Base-by-base conservation (phyloP, 306 rosid species). In the Corylus americana region DNA sequence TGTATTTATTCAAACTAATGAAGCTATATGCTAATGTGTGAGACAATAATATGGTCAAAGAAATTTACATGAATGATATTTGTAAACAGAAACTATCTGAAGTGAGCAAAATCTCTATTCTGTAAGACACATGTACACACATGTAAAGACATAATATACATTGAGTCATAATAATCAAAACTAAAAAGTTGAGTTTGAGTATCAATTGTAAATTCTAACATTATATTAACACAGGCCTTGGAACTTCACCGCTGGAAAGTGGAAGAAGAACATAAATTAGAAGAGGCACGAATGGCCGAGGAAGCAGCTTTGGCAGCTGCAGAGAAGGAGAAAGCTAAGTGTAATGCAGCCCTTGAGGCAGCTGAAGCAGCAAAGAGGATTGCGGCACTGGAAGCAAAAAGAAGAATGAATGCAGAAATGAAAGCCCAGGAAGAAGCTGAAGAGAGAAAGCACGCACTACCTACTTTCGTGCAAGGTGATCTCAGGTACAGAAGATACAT, bases 211-310 rank as follows among this genome's bases (percentile, higher is more conserved):
- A 3, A 51, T 25, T 62, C 44, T 83, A 42, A 69, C 47, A 45
- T 6, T 20, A 48, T 79, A 55, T 73, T 49, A 70, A 44, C 79
- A 55, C 83, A 94, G 98, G 92, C 91, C 31, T 22, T 25, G 11
- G 98, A 95, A 72, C 89, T 92, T 73, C 92, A 90, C 70, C 87
- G 85, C 27, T 90, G 93, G 98, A 92, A 91, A 79, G 0, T 79
- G 48, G 96, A 87, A 58, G 98, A 91, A 82, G 88, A 90, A 62
- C 85, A 83, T 67, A 89, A 79, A 82, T 2, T 89, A 7, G 94
- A 89, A 78, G 93, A 84, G 66, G 87, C 82, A 1, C 55, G 75
- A 85, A 4, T 77, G 39, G 83, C 91, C 3, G 91, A 90, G 83
- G 95, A 82, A 82, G 83, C 82, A 37, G 97, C 97, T 67, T 35